Evolutionary conservation across 1,139 yeast species (phyloP).

Genomic region (Kodamaea fungicola): DNA sequence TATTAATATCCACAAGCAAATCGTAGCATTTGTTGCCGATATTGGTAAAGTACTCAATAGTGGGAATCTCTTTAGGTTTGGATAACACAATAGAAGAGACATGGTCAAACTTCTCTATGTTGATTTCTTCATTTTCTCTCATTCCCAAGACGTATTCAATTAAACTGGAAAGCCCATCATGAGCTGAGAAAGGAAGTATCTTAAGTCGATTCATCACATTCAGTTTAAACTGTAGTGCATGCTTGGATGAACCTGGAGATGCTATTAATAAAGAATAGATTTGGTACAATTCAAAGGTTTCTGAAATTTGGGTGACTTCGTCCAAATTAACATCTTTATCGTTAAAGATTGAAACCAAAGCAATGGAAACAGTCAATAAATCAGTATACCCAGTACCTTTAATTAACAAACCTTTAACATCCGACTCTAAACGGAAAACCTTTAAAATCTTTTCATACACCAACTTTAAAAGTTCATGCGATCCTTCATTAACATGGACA

Average conservation of each 20-base stretch:
- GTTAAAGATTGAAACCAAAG: slow-evolving; percentile 37
- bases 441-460: slow-evolving; percentile 31
- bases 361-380: slow-evolving; percentile 54
- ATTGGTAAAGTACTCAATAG: slow-evolving; percentile 48
- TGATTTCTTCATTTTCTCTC: slow-evolving; percentile 68
- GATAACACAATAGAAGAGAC: slow-evolving; percentile 60
- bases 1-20: slow-evolving; percentile 54
- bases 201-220: slow-evolving; percentile 49
- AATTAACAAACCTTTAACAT: slow-evolving; percentile 52
- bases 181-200: slow-evolving; percentile 51
- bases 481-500: slow-evolving; percentile 12
- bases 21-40: slow-evolving; percentile 61
- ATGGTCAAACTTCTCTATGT: slow-evolving; percentile 60
- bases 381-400: slow-evolving; percentile 77
- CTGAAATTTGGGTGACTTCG: slow-evolving; percentile 30
- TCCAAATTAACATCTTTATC: slow-evolving; percentile 6
- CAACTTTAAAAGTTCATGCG: slow-evolving; percentile 24
- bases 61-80: slow-evolving; percentile 52
- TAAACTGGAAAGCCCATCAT: slow-evolving; percentile 68
- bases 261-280: slow-evolving; percentile 52
- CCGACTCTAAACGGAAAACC: slow-evolving; percentile 41
- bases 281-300: slow-evolving; percentile 59
- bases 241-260: slow-evolving; percentile 21
- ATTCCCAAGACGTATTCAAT: slow-evolving; percentile 77
- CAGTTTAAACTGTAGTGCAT: slow-evolving; percentile 33